Base-by-base conservation (phyloP, 257 asterid species). In the Solanum ossicruentum region DNA sequence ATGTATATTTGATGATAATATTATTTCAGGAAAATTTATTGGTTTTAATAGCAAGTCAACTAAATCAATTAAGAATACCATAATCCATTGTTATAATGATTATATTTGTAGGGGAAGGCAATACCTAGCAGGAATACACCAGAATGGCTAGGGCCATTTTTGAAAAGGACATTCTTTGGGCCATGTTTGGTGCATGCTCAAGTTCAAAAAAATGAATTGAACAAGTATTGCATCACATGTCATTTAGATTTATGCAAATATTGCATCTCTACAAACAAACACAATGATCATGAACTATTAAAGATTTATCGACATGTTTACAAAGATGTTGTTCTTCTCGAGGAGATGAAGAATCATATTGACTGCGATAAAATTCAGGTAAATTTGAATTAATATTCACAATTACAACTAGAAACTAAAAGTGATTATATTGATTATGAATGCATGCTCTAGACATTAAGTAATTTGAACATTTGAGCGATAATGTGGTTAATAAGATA, bases 201-300 rank as follows among this genome's bases (percentile, higher is more conserved):
- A 9, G 16, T 56, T 11, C 88, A 58, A 36, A 91, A 89, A 84
- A 90, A 78, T 66, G 91, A 90, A 12, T 0, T 87, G 32, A 92
- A 90, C 61, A 82, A 89, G 58, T 92, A 86, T 12, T 89, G 93
- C 70, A 87, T 90, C 9, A 80, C 80, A 7, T 92, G 93, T 16
- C 83, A 88, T 23, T 82, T 60, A 6, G 72, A 90, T 3, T 70
- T 80, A 5, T 92, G 93, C 77, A 91, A 70, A 85, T 86, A 66
- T 9, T 91, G 96, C 11, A 66, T 89, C 13, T 12, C 75, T 3
- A 3, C 12, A 3, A 85, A 81, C 8, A 8, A n/a, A 17, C 94
- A 91, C 72, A 17, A 63, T 8, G 67, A 67, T 7, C 90, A 88
- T 61, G 28, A 67, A 28, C 36, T 81, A 20, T 77, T 84, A 5